A percentile compares a stretch with the other conserved stretches of the same genome.
phyloP scores from a whole-genome alignment of 2,329 filamentous ascomycete genomes.

The Fusarium coffeatum region DNA sequence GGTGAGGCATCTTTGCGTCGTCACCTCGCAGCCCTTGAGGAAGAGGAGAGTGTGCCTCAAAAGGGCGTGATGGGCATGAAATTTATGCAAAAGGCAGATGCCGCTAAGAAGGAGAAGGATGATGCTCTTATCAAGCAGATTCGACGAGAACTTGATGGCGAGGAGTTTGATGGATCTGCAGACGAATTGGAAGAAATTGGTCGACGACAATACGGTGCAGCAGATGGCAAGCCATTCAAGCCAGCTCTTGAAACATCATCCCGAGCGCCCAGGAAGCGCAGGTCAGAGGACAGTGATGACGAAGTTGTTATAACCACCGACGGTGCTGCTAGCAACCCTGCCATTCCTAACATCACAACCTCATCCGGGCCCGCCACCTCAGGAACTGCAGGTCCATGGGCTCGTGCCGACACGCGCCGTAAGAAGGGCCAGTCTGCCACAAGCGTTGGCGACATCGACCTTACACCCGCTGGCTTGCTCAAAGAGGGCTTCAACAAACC shows the following conservation, averaged over 20 bases:
- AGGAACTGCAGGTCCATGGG: slow-evolving; percentile 57
- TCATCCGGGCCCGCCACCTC: slow-evolving; percentile 35
- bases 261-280: slow-evolving; percentile 47
- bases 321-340: slow-evolving; percentile 25
- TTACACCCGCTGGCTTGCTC: slow-evolving; percentile 52
- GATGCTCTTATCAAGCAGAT: slow-evolving; percentile 79
- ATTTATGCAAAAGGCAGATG: slow-evolving; percentile 94
- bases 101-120: slow-evolving; percentile 79
- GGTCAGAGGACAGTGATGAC: slow-evolving; percentile 44
- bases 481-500: slow-evolving; percentile 43
- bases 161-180: slow-evolving; percentile 61
- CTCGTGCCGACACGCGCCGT: slow-evolving; percentile 52
- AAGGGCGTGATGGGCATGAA: slow-evolving; percentile 84
- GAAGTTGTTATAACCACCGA: slow-evolving; percentile 47
- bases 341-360: slow-evolving; percentile 36
- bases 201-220: slow-evolving; percentile 74
- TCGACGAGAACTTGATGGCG: slow-evolving; percentile 76
- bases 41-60: slow-evolving; percentile 64
- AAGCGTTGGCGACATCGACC: slow-evolving; percentile 55
- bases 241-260: slow-evolving; percentile 48
- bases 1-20: slow-evolving; percentile 65
- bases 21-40: slow-evolving; percentile 57
- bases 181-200: slow-evolving; percentile 72
- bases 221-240: slow-evolving; percentile 50
- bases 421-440: slow-evolving; percentile 52